Conservation (phyloP, 73 alveolate species). For the Stentor roeselii region DNA sequence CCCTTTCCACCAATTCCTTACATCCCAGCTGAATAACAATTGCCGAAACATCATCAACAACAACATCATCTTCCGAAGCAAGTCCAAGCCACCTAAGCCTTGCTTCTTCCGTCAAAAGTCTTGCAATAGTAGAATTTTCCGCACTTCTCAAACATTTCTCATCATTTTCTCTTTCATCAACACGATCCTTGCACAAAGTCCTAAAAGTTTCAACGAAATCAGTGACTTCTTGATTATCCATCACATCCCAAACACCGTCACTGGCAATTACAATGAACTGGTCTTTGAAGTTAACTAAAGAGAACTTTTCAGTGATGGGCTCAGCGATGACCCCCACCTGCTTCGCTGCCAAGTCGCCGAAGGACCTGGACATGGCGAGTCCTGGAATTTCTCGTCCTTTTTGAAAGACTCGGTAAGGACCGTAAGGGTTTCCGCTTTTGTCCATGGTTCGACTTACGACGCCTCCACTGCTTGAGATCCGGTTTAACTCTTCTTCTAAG, state of each 20-base stretch:
- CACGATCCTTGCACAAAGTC: neutral
- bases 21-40: neutral
- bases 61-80: neutral
- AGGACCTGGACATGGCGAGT: constrained; percentile 94
- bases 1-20: neutral
- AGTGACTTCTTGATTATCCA: constrained; percentile 7
- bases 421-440: constrained; percentile 56
- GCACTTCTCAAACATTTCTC: neutral
- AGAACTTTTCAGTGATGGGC: neutral
- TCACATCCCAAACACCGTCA: constrained; percentile 10
- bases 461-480: constrained; percentile 7
- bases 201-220: constrained; percentile 21
- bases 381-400: constrained; percentile 83
- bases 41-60: constrained; percentile 16
- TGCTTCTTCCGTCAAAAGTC: constrained; percentile 13
- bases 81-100: constrained; percentile 8
- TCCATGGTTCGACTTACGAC: constrained; percentile 27
- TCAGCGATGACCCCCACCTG: constrained; percentile 77
- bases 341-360: constrained; percentile 93
- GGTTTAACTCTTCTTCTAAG: neutral
- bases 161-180: neutral
- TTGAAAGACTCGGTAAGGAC: constrained; percentile 81
- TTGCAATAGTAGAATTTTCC: constrained; percentile 2
- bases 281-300: neutral
- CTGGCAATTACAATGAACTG: constrained; percentile 9